Conservation (phyloP, 306 rosid species). For the Mucuna pruriens region DNA sequence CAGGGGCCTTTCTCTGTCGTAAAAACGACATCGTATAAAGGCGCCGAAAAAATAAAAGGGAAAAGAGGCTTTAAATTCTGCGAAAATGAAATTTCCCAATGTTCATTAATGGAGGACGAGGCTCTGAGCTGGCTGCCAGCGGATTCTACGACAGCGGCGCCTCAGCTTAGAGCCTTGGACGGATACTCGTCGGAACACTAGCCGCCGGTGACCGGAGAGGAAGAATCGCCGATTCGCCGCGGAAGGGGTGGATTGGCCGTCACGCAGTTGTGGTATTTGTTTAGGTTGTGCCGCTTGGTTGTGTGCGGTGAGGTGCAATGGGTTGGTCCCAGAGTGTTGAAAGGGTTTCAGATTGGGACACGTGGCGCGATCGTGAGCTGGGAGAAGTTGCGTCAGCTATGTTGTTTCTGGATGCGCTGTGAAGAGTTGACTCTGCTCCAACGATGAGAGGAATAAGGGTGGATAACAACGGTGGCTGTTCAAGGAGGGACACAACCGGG, state of each 20-base stretch:
- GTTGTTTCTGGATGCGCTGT: conserved; percentile 5
- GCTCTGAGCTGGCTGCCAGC: conserved; percentile 25
- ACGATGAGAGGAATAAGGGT: neutral
- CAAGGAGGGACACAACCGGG: neutral
- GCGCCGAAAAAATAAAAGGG: neutral
- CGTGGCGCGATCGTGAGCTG: conserved; percentile 24
- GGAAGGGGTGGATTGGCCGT: conserved; percentile 16
- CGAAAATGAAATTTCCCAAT: neutral
- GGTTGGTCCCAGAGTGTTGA: conserved; percentile 7
- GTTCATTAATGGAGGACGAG: conserved; percentile 21
- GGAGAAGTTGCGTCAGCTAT: neutral
- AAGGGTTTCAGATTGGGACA: neutral
- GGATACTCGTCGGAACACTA: conserved; percentile 28
- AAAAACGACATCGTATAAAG: conserved; percentile 63
- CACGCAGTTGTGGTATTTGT: neutral
- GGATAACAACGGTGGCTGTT: conserved; percentile 14
- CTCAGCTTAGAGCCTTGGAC: neutral
- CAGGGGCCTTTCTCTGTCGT: conserved; percentile 58
- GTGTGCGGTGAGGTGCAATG: neutral
- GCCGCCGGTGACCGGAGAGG: conserved; percentile 30
- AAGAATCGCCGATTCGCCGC: conserved; percentile 14
- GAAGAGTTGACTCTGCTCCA: neutral
- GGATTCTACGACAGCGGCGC: neutral
- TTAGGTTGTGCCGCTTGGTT: neutral
- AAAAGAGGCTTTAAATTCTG: conserved; percentile 14